Percentiles rank a stretch among this genome's conserved stretches.
phyloP scores from a whole-genome alignment of 192 early-diverging fungal species.

The Backusella tarrabulga region DNA sequence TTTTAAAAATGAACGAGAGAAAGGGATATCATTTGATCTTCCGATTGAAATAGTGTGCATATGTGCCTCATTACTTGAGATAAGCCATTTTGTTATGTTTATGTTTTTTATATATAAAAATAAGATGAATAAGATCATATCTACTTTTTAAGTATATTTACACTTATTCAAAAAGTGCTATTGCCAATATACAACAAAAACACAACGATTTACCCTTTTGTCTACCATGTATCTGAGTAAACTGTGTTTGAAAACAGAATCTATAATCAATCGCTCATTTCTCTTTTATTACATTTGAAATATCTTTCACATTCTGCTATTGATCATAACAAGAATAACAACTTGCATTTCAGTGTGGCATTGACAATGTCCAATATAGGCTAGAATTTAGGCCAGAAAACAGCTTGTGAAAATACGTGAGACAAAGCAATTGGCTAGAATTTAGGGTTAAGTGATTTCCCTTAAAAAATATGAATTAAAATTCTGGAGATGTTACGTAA shows the following conservation, averaged over 20 bases:
- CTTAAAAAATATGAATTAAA: too few relatives aligned
- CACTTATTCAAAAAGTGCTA: not conserved
- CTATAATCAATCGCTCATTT: not conserved
- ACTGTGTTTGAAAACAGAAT: not conserved
- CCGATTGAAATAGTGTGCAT: not conserved
- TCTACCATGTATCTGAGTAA: not conserved
- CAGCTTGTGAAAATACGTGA: not conserved
- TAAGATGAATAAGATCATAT: not conserved
- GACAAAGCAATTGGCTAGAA: not conserved
- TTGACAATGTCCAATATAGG: too few relatives aligned
- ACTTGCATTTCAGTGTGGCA: not conserved
- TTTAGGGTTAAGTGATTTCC: not conserved
- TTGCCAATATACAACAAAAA: not conserved
- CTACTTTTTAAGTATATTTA: not conserved
- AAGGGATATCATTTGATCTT: not conserved
- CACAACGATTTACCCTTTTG: not conserved
- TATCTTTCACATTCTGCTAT: too few relatives aligned
- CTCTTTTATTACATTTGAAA: not conserved
- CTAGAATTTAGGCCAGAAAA: not conserved
- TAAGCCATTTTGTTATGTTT: not conserved
- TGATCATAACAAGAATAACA: not conserved
- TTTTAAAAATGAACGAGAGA: too few relatives aligned
- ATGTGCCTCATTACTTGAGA: not conserved
- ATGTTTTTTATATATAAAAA: not conserved
- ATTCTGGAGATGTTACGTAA: not conserved